Evolutionary conservation across 2,329 filamentous ascomycete species (phyloP).

Genomic region (Ambrosiella cleistominuta): DNA sequence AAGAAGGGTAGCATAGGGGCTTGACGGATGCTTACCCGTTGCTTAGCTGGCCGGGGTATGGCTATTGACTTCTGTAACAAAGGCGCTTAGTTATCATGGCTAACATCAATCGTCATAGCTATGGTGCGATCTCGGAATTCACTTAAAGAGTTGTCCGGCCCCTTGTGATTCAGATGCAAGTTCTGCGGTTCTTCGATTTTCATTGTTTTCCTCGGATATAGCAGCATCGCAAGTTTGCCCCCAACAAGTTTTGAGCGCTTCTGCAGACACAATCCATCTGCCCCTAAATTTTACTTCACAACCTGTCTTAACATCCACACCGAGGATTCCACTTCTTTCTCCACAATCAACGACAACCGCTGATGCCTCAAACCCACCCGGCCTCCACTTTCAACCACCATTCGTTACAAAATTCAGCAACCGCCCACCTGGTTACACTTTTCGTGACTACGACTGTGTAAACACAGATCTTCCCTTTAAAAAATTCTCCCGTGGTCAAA

Average conservation of each 20-base stretch:
- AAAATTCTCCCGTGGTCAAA: conserved; percentile 9
- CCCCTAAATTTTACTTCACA: conserved; percentile 3
- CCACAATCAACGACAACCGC: conserved; percentile 2
- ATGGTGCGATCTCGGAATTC: conserved; percentile 11
- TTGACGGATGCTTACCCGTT: not conserved
- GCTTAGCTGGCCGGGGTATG: not conserved
- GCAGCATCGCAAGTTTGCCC: conserved; percentile 11
- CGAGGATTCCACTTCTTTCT: not conserved
- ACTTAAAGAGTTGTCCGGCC: conserved; percentile 8
- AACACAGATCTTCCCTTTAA: conserved; percentile 3
- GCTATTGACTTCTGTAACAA: not conserved
- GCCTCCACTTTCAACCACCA: not conserved
- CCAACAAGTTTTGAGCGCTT: conserved; percentile 3
- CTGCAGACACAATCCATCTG: conserved; percentile 2
- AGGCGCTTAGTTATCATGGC: conserved; percentile 1
- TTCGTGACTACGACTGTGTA: not conserved
- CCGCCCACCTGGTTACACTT: not conserved
- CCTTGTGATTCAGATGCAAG: not conserved
- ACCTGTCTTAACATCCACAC: not conserved
- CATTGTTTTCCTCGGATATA: conserved; percentile 10
- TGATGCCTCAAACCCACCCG: not conserved
- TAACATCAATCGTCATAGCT: conserved; percentile 11
- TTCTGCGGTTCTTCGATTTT: conserved; percentile 7
- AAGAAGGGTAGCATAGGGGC: not conserved
- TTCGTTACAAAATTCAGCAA: not conserved